phyloP scores from a whole-genome alignment of 2,329 filamentous ascomycete genomes.

The Venturia pyrina region DNA sequence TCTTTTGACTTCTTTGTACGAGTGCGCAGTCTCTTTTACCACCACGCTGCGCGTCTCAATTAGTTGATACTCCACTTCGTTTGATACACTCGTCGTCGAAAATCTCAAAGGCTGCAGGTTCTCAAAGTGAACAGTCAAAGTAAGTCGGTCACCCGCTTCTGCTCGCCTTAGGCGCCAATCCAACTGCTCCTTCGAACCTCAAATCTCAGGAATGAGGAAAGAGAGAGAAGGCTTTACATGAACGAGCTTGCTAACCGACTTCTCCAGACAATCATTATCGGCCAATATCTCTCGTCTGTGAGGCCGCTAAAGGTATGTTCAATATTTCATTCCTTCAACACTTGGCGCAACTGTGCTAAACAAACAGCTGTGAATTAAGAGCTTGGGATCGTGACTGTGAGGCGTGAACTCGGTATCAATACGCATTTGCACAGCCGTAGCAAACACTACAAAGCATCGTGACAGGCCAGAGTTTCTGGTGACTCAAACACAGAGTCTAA shows the following conservation, averaged over 20 bases:
- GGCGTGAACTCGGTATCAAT: too few relatives aligned
- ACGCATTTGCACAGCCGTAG: background rate
- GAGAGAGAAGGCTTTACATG: too few relatives aligned
- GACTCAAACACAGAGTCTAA: background rate
- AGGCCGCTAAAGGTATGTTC: background rate
- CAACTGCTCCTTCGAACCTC: too few relatives aligned
- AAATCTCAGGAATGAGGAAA: too few relatives aligned
- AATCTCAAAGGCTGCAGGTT: background rate
- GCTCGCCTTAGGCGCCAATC: background rate
- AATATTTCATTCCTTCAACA: background rate
- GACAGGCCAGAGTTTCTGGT: background rate
- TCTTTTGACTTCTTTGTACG: background rate
- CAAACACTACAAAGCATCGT: background rate
- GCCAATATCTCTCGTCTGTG: background rate
- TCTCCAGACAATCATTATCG: background rate
- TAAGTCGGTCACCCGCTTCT: background rate
- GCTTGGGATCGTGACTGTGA: background rate
- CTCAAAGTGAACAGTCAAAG: background rate
- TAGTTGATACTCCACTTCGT: background rate
- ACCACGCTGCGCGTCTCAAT: background rate
- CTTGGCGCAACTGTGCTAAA: background rate
- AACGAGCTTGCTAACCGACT: background rate
- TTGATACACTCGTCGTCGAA: background rate
- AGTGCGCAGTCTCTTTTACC: background rate
- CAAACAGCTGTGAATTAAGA: background rate